These are phyloP conservation scores for Podospora sp. DNA, from an alignment of 495 filamentous ascomycete species.

Conservation along the genomic window DNA sequence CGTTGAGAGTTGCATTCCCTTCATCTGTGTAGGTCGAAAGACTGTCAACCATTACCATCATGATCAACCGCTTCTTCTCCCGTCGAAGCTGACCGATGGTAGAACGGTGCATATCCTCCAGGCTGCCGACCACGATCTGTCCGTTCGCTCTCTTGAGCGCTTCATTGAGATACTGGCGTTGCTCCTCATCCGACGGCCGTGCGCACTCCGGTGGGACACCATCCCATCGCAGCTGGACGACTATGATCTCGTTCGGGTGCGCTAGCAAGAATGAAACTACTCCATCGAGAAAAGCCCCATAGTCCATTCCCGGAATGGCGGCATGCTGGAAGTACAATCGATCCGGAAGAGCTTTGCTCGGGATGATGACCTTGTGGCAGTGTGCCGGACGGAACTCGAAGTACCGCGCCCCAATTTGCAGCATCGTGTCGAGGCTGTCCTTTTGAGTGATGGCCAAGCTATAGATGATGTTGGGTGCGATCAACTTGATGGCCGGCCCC, in stretches of 20 bases:
- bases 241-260: constrained; percentile 53
- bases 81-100: constrained; percentile 47
- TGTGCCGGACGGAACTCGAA: constrained; percentile 60
- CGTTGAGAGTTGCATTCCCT: constrained; percentile 53
- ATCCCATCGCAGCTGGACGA: constrained; percentile 57
- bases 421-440: constrained; percentile 48
- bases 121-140: constrained; percentile 33
- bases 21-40: constrained; percentile 56
- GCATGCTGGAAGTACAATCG: constrained; percentile 56
- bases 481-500: constrained; percentile 39
- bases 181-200: constrained; percentile 46
- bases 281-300: constrained; percentile 50
- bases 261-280: constrained; percentile 47
- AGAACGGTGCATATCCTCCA: constrained; percentile 40
- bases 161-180: constrained; percentile 42
- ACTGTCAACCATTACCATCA: constrained; percentile 47
- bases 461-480: constrained; percentile 55
- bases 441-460: constrained; percentile 60
- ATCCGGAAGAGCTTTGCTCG: constrained; percentile 44
- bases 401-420: constrained; percentile 55
- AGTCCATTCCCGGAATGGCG: constrained; percentile 57
- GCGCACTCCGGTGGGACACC: constrained; percentile 53
- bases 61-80: constrained; percentile 50
- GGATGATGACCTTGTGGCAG: constrained; percentile 43
- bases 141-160: constrained; percentile 38